Evolutionary conservation across 306 rosid genomes (phyloP).

Genomic region (Coriaria nepalensis): DNA sequence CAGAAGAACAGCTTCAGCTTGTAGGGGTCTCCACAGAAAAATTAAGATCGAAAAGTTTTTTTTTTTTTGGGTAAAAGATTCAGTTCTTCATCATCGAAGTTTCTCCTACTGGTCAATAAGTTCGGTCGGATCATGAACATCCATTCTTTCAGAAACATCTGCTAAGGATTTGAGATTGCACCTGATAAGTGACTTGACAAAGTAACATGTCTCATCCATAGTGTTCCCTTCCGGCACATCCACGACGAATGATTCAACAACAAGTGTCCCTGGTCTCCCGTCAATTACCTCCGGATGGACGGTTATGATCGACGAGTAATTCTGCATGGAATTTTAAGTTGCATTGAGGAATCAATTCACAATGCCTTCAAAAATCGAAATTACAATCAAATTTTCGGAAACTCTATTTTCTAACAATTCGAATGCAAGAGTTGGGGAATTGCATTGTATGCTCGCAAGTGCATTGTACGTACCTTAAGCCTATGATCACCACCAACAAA

Average conservation of each 20-base stretch:
- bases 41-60: background rate
- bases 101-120: background rate
- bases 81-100: too few relatives aligned
- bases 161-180: slow-evolving; percentile 16
- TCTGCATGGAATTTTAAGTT: slow-evolving; percentile 1
- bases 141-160: slow-evolving; percentile 13
- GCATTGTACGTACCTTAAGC: slow-evolving; percentile 29
- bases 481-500: slow-evolving; percentile 77
- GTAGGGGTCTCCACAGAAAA: background rate
- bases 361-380: background rate
- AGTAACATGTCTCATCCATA: slow-evolving; percentile 15
- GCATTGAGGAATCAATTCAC: background rate
- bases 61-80: background rate
- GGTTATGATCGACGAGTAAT: slow-evolving; percentile 12
- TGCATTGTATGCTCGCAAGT: too few relatives aligned
- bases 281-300: slow-evolving; percentile 12
- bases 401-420: too few relatives aligned
- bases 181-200: slow-evolving; percentile 10
- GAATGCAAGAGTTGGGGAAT: too few relatives aligned
- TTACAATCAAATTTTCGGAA: background rate
- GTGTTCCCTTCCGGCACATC: slow-evolving; percentile 15
- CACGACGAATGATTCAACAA: slow-evolving; percentile 7
- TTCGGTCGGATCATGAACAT: slow-evolving; percentile 1
- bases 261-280: slow-evolving; percentile 13
- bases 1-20: slow-evolving; percentile 41